phyloP scores from a whole-genome alignment of 371 early-diverging fungal species.

The Massospora cicadina region DNA sequence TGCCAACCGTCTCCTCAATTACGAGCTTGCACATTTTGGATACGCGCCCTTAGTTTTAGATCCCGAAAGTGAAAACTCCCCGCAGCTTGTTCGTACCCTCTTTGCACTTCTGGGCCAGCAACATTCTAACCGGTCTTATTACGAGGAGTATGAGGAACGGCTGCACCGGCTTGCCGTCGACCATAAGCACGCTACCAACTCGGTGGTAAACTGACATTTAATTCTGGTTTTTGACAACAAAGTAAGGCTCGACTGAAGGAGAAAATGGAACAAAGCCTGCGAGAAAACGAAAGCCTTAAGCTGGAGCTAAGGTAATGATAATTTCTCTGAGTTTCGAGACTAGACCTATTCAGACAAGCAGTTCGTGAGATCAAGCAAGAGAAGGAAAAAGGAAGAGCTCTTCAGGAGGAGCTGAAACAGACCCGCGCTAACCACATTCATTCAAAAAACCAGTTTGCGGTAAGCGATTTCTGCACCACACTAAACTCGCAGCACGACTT shows the following conservation, averaged over 20 bases:
- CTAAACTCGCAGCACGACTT: conserved; percentile 20
- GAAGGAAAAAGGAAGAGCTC: background rate
- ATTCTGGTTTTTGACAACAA: background rate
- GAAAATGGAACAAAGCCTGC: background rate
- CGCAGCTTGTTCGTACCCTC: background rate
- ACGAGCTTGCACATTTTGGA: background rate
- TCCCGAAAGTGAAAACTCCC: background rate
- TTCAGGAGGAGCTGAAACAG: background rate
- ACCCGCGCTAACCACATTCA: background rate
- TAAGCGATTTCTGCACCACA: background rate
- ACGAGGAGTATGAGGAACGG: background rate
- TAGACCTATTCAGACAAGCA: background rate
- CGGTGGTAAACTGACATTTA: background rate
- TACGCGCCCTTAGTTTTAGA: background rate
- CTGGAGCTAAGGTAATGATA: background rate
- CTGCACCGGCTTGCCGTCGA: background rate
- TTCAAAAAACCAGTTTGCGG: background rate
- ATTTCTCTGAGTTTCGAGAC: background rate
- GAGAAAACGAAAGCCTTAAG: background rate
- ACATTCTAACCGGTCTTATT: background rate
- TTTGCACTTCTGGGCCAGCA: background rate
- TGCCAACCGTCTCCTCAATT: background rate
- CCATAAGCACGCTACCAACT: background rate
- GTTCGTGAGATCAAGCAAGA: background rate
- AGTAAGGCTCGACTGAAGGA: background rate